Evolutionary conservation across 768 basidiomycete genomes (phyloP).

Genomic region (Clathrus columnatus): DNA sequence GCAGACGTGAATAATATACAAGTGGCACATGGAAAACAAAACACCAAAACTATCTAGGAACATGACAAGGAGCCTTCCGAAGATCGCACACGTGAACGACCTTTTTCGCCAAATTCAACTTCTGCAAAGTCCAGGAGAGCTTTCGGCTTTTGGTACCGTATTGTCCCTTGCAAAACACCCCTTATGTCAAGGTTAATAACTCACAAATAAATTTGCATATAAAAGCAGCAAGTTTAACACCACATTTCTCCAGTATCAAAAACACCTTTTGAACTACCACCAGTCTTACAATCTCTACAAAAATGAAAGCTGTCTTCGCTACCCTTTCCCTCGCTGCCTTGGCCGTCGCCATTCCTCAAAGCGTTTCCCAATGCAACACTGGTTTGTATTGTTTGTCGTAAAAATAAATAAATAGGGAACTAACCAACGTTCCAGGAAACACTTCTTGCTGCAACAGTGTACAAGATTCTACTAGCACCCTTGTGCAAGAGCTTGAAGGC

Average conservation of each 20-base stretch:
- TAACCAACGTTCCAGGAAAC: background rate
- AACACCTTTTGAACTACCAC: background rate
- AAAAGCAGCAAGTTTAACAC: background rate
- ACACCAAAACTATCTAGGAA: too few relatives aligned
- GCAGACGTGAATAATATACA: too few relatives aligned
- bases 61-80: too few relatives aligned
- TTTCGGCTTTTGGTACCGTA: background rate
- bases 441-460: background rate
- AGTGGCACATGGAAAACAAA: too few relatives aligned
- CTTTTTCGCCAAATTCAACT: background rate
- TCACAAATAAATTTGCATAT: background rate
- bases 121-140: background rate
- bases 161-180: background rate
- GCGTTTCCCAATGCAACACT: background rate
- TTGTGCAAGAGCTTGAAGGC: background rate
- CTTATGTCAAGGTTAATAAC: background rate
- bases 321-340: background rate
- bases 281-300: background rate
- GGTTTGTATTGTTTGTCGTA: background rate
- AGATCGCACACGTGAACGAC: background rate
- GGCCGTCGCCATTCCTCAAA: background rate
- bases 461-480: background rate
- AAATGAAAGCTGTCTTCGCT: background rate
- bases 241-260: background rate
- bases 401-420: background rate